phyloP scores from a whole-genome alignment of 345 rosid species.

The Odontarrhena argentea region DNA sequence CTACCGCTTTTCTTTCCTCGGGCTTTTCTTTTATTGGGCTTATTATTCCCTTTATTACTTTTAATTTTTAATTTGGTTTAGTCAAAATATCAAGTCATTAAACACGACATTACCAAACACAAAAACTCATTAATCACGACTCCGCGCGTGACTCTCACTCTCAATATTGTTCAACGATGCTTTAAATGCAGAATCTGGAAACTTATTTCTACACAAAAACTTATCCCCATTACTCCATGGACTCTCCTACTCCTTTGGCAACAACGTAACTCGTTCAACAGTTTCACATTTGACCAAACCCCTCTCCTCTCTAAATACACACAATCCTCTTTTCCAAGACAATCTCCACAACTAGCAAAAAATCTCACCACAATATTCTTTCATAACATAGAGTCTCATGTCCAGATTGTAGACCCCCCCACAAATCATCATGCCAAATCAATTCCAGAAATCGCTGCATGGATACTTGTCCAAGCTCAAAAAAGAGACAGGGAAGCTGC shows the following conservation, averaged over 20 bases:
- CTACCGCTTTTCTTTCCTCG: too few species aligned
- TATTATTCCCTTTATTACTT: too few species aligned
- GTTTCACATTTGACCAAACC: slow-evolving; percentile 32
- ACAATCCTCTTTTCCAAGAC: not conserved
- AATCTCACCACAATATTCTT: slow-evolving; percentile 9
- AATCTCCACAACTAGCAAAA: slow-evolving; percentile 14
- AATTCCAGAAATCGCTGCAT: slow-evolving; percentile 61
- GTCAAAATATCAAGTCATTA: too few species aligned
- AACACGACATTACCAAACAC: too few species aligned
- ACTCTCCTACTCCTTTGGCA: not conserved
- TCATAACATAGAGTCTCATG: not conserved
- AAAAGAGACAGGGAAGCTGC: slow-evolving; percentile 44
- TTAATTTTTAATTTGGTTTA: too few species aligned
- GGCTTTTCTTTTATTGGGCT: too few species aligned
- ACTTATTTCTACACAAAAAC: slow-evolving; percentile 23
- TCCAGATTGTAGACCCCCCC: not conserved
- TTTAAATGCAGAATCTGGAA: slow-evolving; percentile 40
- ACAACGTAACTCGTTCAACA: slow-evolving; percentile 38
- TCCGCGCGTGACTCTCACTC: too few species aligned
- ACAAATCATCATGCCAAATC: slow-evolving; percentile 54
- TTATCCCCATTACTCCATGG: slow-evolving; percentile 1
- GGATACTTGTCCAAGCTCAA: slow-evolving; percentile 68
- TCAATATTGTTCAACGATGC: slow-evolving; percentile 25
- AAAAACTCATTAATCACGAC: too few species aligned
- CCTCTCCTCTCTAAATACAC: not conserved